phyloP scores from a whole-genome alignment of 75 land plant genomes.

The Larix kaempferi region DNA sequence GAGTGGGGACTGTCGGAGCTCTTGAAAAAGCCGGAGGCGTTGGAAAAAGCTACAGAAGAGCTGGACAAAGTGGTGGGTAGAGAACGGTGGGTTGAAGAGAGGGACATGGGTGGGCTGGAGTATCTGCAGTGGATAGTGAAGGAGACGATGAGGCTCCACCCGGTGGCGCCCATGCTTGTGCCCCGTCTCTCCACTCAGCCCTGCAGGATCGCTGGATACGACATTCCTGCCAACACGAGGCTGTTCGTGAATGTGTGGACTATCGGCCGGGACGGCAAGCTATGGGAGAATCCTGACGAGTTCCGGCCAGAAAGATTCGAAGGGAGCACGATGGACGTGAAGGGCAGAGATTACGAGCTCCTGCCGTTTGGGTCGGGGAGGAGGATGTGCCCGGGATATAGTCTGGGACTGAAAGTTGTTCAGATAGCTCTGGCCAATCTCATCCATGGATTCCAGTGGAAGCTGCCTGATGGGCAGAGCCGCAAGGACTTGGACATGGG shows the following conservation, averaged over 20 bases:
- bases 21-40: constrained; percentile 27
- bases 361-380: constrained; percentile 77
- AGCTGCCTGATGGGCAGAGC: constrained; percentile 28
- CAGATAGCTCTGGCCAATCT: constrained; percentile 54
- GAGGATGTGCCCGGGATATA: constrained; percentile 66
- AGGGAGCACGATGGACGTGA: constrained; percentile 43
- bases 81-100: constrained; percentile 46
- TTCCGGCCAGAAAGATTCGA: constrained; percentile 61
- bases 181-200: constrained; percentile 34
- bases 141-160: constrained; percentile 69
- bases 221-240: constrained; percentile 44
- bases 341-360: constrained; percentile 53
- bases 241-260: constrained; percentile 52
- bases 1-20: constrained; percentile 68
- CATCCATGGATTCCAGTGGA: constrained; percentile 62
- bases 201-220: constrained; percentile 44
- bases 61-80: constrained; percentile 45
- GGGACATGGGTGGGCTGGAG: constrained; percentile 31
- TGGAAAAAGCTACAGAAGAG: constrained; percentile 48
- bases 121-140: constrained; percentile 44
- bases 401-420: constrained; percentile 48
- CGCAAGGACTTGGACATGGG: constrained; percentile 52
- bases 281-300: constrained; percentile 52
- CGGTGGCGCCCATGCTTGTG: constrained; percentile 53
- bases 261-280: constrained; percentile 40